Evolutionary conservation across 768 basidiomycete genomes (phyloP).

Genomic region (Daedaleopsis nitida): DNA sequence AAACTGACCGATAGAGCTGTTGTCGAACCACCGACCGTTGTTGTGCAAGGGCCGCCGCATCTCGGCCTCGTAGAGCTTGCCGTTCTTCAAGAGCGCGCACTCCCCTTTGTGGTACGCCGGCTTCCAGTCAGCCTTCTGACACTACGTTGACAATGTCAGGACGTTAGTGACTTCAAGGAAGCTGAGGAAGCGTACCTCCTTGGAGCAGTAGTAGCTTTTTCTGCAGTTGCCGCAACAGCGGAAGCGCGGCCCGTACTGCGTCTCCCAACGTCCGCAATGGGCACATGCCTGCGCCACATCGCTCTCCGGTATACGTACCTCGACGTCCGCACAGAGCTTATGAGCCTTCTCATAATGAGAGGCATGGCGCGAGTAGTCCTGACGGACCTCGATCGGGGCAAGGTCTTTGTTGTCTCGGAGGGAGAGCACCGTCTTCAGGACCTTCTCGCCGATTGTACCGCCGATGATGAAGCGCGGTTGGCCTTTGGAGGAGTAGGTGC

Average conservation of each 20-base stretch:
- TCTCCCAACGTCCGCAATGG: constrained; percentile 15
- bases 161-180: not conserved
- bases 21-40: constrained; percentile 15
- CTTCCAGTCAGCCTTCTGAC: constrained; percentile 11
- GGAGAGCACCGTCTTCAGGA: not conserved
- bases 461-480: not conserved
- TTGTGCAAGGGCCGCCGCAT: constrained; percentile 1
- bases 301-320: not conserved
- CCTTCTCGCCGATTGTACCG: not conserved
- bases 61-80: constrained; percentile 2
- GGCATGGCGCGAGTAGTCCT: not conserved
- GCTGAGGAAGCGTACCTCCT: not conserved
- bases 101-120: constrained; percentile 2
- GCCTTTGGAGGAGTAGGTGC: not conserved
- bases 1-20: not conserved
- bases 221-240: constrained; percentile 3
- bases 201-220: constrained; percentile 14
- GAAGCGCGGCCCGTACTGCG: not conserved
- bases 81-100: not conserved
- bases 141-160: not conserved
- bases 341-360: not conserved
- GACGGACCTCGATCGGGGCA: not conserved
- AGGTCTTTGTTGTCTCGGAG: not conserved
- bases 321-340: not conserved
- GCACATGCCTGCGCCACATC: constrained; percentile 9